Base-by-base conservation (phyloP, 2,329 filamentous ascomycete species). In the Pyrenochaeta sp. region DNA sequence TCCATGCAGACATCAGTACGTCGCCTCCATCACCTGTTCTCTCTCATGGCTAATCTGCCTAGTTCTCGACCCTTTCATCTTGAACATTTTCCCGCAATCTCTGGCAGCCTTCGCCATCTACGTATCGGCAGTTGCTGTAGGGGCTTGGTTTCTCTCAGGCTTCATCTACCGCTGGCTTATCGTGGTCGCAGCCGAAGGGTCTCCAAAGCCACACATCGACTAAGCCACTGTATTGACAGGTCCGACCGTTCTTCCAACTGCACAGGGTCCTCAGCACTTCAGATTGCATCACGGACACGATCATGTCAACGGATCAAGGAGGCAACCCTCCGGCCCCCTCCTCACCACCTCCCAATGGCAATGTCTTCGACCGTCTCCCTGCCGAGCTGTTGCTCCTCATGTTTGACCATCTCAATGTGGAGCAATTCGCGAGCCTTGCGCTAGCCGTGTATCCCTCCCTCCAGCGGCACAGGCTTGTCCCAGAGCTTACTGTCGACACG, bases 61-160 rank as follows among this genome's bases (percentile, higher is more conserved):
- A 69, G 88, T 96, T 60, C 82, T 99, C 17, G 94, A 97, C 69
- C 91, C 91, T 0, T 97, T 87, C 65, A 48, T 95, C 27, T 73
- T 86, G 62, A 94, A 95, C 74, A 65, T 91, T 11, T 78, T 97
- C 38, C 94, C 94, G 9, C 78, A 78, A 37, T 96, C 91, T 3
- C 76, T 97, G 11, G 62, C 88, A 15, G 85, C 89, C 14, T 93
- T 88, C 2, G 83, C 82, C 9, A 74, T 73, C 23, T 96, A 91
- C 70, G 78, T 95, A 40, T 60, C 79, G 3, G 55, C 81, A 3
- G 79, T 96, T 40, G 83, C 84, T 8, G 49, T 78, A 24, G 55
- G 74, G 26, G 75, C 78, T 19, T 81, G 78, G 70, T 76, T 77
- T 34, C 47, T 83, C 1, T 81, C 80, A 2, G 71, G 63, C 8